Evolutionary conservation across 257 asterid genomes (phyloP).

Genomic region (Lycium ferocissimum): DNA sequence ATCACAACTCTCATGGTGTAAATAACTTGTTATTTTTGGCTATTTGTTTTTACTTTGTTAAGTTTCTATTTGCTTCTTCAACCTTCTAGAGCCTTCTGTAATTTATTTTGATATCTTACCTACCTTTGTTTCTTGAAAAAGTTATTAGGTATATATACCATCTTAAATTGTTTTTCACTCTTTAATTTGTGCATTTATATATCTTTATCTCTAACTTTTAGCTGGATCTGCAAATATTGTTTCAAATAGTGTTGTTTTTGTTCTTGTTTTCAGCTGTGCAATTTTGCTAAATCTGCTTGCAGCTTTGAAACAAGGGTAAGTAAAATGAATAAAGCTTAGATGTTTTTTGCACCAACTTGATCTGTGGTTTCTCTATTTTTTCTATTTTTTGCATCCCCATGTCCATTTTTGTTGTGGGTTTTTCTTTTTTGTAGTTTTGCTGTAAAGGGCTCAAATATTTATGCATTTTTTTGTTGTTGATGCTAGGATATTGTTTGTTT

Average conservation of each 20-base stretch:
- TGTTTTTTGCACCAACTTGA: not conserved
- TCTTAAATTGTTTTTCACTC: not conserved
- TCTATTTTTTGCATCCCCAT: not conserved
- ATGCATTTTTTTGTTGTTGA: not conserved
- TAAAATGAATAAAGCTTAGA: not conserved
- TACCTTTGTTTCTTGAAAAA: not conserved
- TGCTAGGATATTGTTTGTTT: not conserved
- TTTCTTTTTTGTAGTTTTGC: not conserved
- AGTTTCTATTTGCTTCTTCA: slow-evolving; percentile 21
- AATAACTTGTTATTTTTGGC: too few species aligned
- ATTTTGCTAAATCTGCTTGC: not conserved
- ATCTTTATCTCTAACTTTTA: not conserved
- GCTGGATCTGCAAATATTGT: not conserved
- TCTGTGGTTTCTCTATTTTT: not conserved
- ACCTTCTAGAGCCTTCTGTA: slow-evolving; percentile 14
- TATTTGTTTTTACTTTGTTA: not conserved
- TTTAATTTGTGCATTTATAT: not conserved
- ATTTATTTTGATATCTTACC: slow-evolving; percentile 10
- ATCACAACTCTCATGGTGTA: not conserved
- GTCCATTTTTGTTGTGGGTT: not conserved
- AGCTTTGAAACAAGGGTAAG: not conserved
- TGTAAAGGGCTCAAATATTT: not conserved
- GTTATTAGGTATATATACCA: not conserved
- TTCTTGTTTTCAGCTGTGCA: slow-evolving; percentile 23
- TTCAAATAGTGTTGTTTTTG: not conserved